These are phyloP conservation scores for Cryptosporidium ubiquitum DNA, from an alignment of 169 alveolate genomes.

Conservation along the genomic window DNA sequence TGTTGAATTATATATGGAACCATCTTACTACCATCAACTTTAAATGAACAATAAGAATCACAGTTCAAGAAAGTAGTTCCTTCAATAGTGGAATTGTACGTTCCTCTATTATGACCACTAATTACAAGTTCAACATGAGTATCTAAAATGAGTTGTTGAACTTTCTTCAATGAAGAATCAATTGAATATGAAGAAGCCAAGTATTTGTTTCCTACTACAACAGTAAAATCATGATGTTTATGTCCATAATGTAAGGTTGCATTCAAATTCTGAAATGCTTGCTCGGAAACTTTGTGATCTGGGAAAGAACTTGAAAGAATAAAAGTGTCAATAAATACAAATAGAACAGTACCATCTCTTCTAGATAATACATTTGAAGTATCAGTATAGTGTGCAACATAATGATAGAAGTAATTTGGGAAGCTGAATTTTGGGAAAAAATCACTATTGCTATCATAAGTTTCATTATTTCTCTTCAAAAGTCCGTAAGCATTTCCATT, in stretches of 20 bases:
- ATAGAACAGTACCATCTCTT: slow-evolving; percentile 73
- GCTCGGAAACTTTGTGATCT: slow-evolving; percentile 64
- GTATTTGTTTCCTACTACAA: slow-evolving; percentile 69
- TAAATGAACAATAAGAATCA: slow-evolving; percentile 68
- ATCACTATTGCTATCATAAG: slow-evolving; percentile 67
- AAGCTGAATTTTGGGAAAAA: slow-evolving; percentile 55
- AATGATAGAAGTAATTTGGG: slow-evolving; percentile 69
- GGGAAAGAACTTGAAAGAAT: slow-evolving; percentile 71
- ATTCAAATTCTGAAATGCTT: slow-evolving; percentile 57
- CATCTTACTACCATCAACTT: slow-evolving; percentile 51
- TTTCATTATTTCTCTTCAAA: slow-evolving; percentile 31
- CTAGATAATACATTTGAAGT: slow-evolving; percentile 66
- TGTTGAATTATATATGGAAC: slow-evolving; percentile 62
- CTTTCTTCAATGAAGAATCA: slow-evolving; percentile 60
- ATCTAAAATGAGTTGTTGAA: slow-evolving; percentile 59
- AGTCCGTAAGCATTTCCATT: slow-evolving; percentile 58
- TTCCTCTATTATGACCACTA: slow-evolving; percentile 51
- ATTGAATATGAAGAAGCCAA: slow-evolving; percentile 69
- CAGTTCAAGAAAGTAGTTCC: slow-evolving; percentile 55
- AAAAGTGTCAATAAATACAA: slow-evolving; percentile 71
- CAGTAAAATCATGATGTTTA: slow-evolving; percentile 52
- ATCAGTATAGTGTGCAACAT: slow-evolving; percentile 73
- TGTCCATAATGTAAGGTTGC: slow-evolving; percentile 67
- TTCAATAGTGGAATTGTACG: slow-evolving; percentile 59
- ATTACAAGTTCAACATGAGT: slow-evolving; percentile 69